Percentiles rank a stretch among this genome's conserved stretches.
Conservation (phyloP, 176 grass and related monocot species). For the Urochloa ruziziensis region DNA sequence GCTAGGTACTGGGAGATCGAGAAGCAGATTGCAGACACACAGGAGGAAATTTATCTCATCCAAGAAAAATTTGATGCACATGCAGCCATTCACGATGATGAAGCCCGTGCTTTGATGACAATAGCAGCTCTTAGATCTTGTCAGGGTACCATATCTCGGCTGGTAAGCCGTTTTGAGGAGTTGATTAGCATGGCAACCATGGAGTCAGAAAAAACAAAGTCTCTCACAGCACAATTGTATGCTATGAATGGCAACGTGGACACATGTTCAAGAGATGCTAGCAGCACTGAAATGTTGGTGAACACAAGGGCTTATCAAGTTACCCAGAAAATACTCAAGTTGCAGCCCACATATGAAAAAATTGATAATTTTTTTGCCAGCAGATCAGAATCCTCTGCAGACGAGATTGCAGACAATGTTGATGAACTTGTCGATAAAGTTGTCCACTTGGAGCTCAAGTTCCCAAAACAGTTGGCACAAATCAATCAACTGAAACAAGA, state of each 20-base stretch:
- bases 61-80: slow-evolving; percentile 58
- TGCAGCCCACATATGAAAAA: slow-evolving; percentile 64
- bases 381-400: slow-evolving; percentile 53
- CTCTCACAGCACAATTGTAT: slow-evolving; percentile 48
- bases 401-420: slow-evolving; percentile 70
- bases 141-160: slow-evolving; percentile 54
- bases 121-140: slow-evolving; percentile 69
- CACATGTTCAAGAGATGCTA: slow-evolving; percentile 8
- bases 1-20: slow-evolving; percentile 70
- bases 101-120: slow-evolving; percentile 70
- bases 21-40: slow-evolving; percentile 62
- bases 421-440: slow-evolving; percentile 78
- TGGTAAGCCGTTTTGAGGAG: slow-evolving; percentile 48
- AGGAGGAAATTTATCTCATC: slow-evolving; percentile 60
- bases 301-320: slow-evolving; percentile 17
- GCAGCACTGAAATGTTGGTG: not conserved
- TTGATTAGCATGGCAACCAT: slow-evolving; percentile 36
- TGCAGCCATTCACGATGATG: slow-evolving; percentile 59
- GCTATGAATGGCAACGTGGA: slow-evolving; percentile 30
- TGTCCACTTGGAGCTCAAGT: slow-evolving; percentile 63
- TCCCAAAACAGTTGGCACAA: slow-evolving; percentile 61
- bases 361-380: slow-evolving; percentile 60
- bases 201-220: slow-evolving; percentile 48
- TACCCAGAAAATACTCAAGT: slow-evolving; percentile 35
- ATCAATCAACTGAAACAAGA: slow-evolving; percentile 60